Conservation (phyloP, 2,329 filamentous ascomycete species). For the Aspergillus calidoustus region DNA sequence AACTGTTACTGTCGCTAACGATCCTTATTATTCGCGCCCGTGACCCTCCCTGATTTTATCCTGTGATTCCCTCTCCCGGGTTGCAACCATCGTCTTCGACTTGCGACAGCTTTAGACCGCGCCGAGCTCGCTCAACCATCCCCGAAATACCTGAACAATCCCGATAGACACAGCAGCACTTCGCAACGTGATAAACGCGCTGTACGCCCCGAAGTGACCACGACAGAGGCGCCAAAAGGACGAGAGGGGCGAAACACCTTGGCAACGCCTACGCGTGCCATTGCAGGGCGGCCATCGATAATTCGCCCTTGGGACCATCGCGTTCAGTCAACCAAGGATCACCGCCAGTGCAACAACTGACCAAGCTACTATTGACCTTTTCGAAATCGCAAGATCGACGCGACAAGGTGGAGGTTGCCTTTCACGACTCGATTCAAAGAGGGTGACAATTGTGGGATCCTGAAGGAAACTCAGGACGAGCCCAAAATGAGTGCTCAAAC, state of each 20-base stretch:
- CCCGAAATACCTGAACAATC: constrained; percentile 6
- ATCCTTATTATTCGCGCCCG: constrained; percentile 15
- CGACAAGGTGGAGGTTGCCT: constrained; percentile 1
- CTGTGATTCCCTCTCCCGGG: constrained; percentile 10
- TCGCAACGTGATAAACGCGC: neutral
- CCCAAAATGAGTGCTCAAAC: constrained; percentile 29
- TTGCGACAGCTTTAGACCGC: constrained; percentile 27
- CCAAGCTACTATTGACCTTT: neutral
- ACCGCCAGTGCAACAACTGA: neutral
- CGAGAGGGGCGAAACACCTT: neutral
- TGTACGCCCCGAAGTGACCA: neutral
- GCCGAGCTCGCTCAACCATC: constrained; percentile 20
- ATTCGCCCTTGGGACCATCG: neutral
- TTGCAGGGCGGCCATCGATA: constrained; percentile 5
- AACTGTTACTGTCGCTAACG: constrained; percentile 18
- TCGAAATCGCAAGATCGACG: constrained; percentile 1
- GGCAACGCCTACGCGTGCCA: constrained; percentile 7
- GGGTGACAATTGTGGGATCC: neutral
- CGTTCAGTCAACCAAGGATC: neutral
- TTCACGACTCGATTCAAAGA: neutral
- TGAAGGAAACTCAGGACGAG: constrained; percentile 3
- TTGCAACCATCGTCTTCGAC: constrained; percentile 25
- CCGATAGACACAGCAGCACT: neutral
- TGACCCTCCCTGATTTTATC: neutral
- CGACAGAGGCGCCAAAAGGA: neutral